phyloP scores from a whole-genome alignment of 805 yeast genomes.

The Zygosaccharomyces kombuchaensis region DNA sequence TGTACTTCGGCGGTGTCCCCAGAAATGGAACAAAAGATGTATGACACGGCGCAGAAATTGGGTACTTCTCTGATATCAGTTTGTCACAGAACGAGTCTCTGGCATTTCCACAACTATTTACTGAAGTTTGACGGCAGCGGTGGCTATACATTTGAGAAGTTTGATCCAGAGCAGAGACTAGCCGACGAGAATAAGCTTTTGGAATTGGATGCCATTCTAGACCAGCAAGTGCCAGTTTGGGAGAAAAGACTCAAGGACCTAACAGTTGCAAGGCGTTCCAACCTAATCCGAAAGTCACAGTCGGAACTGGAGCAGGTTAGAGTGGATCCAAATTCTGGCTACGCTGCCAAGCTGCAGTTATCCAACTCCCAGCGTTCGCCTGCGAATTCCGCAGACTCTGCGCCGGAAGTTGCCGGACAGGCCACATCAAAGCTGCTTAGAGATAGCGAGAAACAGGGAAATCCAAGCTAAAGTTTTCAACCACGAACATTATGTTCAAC shows the following conservation, averaged over 20 bases:
- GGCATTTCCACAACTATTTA: constrained; percentile 85
- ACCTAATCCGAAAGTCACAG: constrained; percentile 30
- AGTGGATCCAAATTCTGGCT: background rate
- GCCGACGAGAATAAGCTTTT: constrained; percentile 74
- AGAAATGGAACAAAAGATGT: constrained; percentile 86
- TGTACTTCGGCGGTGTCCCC: constrained; percentile 93
- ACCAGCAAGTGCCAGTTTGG: constrained; percentile 63
- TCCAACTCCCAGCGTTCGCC: background rate
- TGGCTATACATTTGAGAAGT: constrained; percentile 53
- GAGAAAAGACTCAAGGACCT: constrained; percentile 63
- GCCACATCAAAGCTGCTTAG: background rate
- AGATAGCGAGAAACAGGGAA: background rate
- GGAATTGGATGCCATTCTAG: constrained; percentile 58
- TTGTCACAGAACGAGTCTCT: constrained; percentile 85
- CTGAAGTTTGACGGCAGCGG: constrained; percentile 86
- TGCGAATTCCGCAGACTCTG: background rate
- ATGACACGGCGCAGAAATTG: constrained; percentile 69
- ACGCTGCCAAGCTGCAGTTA: background rate
- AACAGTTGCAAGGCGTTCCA: constrained; percentile 45
- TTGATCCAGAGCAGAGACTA: constrained; percentile 71
- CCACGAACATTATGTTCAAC: background rate
- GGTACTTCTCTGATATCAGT: constrained; percentile 84
- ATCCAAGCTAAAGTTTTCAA: too few relatives aligned
- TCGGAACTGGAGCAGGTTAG: constrained; percentile 20
- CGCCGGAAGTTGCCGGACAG: background rate